Evolutionary conservation across 2,329 filamentous ascomycete genomes (phyloP).

Genomic region (Westerdykella ornata): DNA sequence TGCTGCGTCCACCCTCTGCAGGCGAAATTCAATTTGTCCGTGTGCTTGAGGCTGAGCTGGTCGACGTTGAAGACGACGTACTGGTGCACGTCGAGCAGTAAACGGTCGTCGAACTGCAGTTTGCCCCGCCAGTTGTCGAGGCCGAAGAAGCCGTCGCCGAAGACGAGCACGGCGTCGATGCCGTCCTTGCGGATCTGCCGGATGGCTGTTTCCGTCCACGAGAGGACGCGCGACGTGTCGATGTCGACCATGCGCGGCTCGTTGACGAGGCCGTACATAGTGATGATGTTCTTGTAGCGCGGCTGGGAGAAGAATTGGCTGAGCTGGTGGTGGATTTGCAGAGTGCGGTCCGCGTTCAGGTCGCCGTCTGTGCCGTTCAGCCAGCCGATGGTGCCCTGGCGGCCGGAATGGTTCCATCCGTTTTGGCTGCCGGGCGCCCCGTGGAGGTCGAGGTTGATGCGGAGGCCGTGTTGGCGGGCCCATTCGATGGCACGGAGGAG

Average conservation of each 20-base stretch:
- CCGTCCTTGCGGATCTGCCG: constrained; percentile 69
- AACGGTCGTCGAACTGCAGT: constrained; percentile 61
- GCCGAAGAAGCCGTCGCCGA: constrained; percentile 93
- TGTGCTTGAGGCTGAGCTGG: constrained; percentile 75
- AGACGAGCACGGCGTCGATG: constrained; percentile 64
- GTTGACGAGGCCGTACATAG: constrained; percentile 91
- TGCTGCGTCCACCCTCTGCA: constrained; percentile 83
- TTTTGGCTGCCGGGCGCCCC: constrained; percentile 91
- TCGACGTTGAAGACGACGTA: constrained; percentile 96
- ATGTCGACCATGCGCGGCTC: constrained; percentile 79
- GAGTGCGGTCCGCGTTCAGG: constrained; percentile 69
- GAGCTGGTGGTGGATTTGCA: constrained; percentile 80
- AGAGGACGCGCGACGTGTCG: constrained; percentile 57
- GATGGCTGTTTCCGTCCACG: constrained; percentile 73
- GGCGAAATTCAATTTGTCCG: constrained; percentile 77
- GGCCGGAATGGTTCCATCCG: constrained; percentile 94
- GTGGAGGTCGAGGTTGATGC: constrained; percentile 89
- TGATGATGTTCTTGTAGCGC: constrained; percentile 84
- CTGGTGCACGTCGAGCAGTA: constrained; percentile 94
- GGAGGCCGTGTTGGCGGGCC: constrained; percentile 82
- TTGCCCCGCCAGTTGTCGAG: constrained; percentile 84
- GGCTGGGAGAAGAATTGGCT: constrained; percentile 89
- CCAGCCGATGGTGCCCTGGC: constrained; percentile 75
- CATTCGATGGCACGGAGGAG: constrained; percentile 89
- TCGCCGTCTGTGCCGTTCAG: constrained; percentile 81